Evolutionary conservation across 2,329 filamentous ascomycete species (phyloP).

Genomic region (Aspergillus arachidicola): DNA sequence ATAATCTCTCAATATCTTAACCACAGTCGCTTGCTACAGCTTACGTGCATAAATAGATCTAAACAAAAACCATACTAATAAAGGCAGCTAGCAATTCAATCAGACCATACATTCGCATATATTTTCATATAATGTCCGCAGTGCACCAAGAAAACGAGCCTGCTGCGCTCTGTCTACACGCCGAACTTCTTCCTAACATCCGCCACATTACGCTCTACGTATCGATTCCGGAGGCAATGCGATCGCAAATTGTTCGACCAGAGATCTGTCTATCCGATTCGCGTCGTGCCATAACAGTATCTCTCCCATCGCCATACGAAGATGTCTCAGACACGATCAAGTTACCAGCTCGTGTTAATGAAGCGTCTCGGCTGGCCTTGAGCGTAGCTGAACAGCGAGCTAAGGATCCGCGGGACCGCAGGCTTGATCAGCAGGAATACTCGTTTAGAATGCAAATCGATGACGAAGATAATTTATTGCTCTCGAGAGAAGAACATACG

Average conservation of each 20-base stretch:
- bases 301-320: slow-evolving; percentile 32
- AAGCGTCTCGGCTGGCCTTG: slow-evolving; percentile 28
- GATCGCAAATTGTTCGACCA: slow-evolving; percentile 16
- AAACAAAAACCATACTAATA: not conserved
- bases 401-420: not conserved
- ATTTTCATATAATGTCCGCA: slow-evolving; percentile 3
- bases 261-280: slow-evolving; percentile 38
- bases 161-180: slow-evolving; percentile 51
- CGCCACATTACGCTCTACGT: slow-evolving; percentile 62
- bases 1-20: not conserved
- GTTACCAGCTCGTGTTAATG: slow-evolving; percentile 47
- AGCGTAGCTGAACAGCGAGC: slow-evolving; percentile 5
- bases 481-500: slow-evolving; percentile 24
- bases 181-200: slow-evolving; percentile 63
- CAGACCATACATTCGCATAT: not conserved
- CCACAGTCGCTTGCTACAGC: not conserved
- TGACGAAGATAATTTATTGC: slow-evolving; percentile 29
- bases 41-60: too few species aligned
- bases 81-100: not conserved
- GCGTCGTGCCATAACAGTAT: slow-evolving; percentile 37
- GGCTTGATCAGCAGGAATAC: slow-evolving; percentile 45
- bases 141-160: slow-evolving; percentile 10
- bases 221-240: slow-evolving; percentile 40
- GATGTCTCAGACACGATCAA: slow-evolving; percentile 46
- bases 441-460: slow-evolving; percentile 59